phyloP scores from a whole-genome alignment of 108 stramenopile genomes.

The Cylindrotheca closterium region DNA sequence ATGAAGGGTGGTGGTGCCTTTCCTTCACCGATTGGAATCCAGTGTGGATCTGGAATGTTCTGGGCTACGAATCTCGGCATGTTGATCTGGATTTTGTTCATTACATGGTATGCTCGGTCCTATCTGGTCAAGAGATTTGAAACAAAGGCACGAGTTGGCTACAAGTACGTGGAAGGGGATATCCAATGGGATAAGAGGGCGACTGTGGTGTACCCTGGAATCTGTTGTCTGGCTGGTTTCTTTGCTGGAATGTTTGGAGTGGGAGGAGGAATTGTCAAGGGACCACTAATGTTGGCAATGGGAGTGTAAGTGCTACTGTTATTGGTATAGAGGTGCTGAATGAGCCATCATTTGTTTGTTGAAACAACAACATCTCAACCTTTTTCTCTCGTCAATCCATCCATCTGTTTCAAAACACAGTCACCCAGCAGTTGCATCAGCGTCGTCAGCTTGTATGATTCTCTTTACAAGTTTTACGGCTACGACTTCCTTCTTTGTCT shows the following conservation, averaged over 20 bases:
- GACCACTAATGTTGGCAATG: slow-evolving; percentile 93
- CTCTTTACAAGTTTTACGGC: slow-evolving; percentile 91
- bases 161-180: slow-evolving; percentile 87
- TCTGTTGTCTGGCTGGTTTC: slow-evolving; percentile 91
- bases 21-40: slow-evolving; percentile 85
- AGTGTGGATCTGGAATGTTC: slow-evolving; percentile 81
- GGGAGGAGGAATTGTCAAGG: slow-evolving; percentile 90
- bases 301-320: slow-evolving; percentile 52
- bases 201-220: slow-evolving; percentile 81
- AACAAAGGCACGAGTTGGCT: slow-evolving; percentile 59
- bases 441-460: slow-evolving; percentile 86
- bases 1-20: slow-evolving; percentile 91
- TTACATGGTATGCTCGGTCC: slow-evolving; percentile 50
- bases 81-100: slow-evolving; percentile 66
- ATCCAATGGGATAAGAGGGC: slow-evolving; percentile 81
- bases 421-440: slow-evolving; percentile 35
- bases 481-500: slow-evolving; percentile 82
- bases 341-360: no score
- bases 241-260: slow-evolving; percentile 92
- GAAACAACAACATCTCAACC: no score
- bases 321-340: no score
- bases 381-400: neutral
- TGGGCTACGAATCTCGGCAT: slow-evolving; percentile 82
- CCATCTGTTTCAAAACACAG: neutral
- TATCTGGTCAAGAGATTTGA: slow-evolving; percentile 67